These are phyloP conservation scores for Monilinia fructicola DNA, from an alignment of 2,329 filamentous ascomycete genomes.

Conservation along the genomic window DNA sequence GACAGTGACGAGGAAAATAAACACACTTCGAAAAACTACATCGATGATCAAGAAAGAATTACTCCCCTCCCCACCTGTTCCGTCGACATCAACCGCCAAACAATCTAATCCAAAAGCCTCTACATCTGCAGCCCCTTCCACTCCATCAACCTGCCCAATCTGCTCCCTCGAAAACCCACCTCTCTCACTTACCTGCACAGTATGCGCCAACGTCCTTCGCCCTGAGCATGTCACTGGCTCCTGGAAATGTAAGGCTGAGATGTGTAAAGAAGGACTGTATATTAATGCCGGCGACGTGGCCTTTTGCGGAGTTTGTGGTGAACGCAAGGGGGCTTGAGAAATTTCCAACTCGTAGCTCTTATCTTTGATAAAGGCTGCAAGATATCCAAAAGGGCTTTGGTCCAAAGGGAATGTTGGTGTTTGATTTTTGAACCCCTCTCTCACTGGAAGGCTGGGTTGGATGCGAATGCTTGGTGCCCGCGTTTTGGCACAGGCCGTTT, in stretches of 20 bases:
- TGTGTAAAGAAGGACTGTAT: constrained; percentile 59
- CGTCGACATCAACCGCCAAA: neutral
- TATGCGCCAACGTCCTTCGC: constrained; percentile 70
- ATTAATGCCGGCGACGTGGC: constrained; percentile 69
- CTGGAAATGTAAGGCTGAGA: constrained; percentile 62
- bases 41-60: neutral
- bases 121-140: neutral
- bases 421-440: no score
- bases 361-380: no score
- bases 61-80: no score
- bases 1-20: neutral
- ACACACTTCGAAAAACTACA: neutral
- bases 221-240: constrained; percentile 51
- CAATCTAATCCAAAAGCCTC: neutral
- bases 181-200: constrained; percentile 58
- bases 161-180: constrained; percentile 60
- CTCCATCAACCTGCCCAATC: neutral
- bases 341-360: no score
- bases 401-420: no score
- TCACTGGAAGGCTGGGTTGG: no score
- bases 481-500: no score
- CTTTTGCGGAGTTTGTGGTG: constrained; percentile 68
- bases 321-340: constrained; percentile 3
- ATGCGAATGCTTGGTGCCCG: no score
- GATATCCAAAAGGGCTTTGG: no score